phyloP scores from a whole-genome alignment of 306 rosid genomes.

The Argentina anserina region DNA sequence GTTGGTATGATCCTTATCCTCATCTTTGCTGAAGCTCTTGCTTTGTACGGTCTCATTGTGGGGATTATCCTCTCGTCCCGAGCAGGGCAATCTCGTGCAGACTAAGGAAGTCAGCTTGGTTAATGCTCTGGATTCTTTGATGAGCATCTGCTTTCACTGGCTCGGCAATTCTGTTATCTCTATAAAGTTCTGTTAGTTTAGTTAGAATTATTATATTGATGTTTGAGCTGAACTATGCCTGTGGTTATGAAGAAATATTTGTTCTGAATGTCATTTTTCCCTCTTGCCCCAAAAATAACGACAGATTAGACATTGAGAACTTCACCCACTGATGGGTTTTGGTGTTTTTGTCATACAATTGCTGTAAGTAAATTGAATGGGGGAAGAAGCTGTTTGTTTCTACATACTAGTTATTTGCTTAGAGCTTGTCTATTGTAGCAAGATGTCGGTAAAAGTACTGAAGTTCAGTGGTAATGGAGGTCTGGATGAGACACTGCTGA shows the following conservation, averaged over 20 bases:
- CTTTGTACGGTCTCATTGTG: constrained; percentile 76
- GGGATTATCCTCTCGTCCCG: constrained; percentile 85
- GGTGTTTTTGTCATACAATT: not conserved
- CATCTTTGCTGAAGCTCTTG: constrained; percentile 78
- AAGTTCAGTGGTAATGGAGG: too few species aligned
- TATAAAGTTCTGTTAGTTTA: not conserved
- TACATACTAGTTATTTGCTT: not conserved
- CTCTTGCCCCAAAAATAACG: constrained; percentile 4
- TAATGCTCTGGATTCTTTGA: not conserved
- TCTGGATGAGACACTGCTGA: too few species aligned
- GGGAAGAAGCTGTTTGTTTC: not conserved
- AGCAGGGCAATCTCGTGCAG: constrained; percentile 78
- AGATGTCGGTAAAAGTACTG: not conserved
- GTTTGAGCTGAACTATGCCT: not conserved
- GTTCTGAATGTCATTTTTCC: constrained; percentile 2
- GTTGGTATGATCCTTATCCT: constrained; percentile 81
- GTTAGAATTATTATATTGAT: constrained; percentile 4
- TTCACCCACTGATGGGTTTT: not conserved
- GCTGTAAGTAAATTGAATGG: not conserved
- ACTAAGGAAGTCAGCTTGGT: constrained; percentile 23
- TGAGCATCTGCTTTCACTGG: not conserved
- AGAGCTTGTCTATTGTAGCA: not conserved
- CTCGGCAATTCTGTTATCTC: constrained; percentile 11
- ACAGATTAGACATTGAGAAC: constrained; percentile 7
- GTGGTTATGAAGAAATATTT: constrained; percentile 9